These are phyloP conservation scores for Athelia psychrophila DNA, from an alignment of 1,284 basidiomycete genomes.

Conservation along the genomic window DNA sequence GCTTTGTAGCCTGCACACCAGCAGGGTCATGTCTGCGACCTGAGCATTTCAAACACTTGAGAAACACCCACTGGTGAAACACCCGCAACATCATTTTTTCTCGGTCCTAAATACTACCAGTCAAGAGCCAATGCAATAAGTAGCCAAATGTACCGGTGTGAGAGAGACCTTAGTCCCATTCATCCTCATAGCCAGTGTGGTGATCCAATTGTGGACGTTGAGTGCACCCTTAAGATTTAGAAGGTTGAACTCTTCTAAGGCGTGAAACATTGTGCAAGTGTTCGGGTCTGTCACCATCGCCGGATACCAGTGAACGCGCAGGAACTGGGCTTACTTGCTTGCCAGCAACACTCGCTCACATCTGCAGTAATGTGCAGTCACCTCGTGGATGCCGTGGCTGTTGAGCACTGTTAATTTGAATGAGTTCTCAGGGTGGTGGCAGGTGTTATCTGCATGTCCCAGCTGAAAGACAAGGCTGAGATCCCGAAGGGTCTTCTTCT, in stretches of 20 bases:
- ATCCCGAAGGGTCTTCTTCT: not conserved
- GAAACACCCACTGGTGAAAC: slow-evolving; percentile 12
- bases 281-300: not conserved
- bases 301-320: slow-evolving; percentile 3
- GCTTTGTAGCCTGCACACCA: slow-evolving; percentile 8
- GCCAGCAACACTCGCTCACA: not conserved
- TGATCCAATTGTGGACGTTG: not conserved
- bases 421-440: not conserved
- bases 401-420: not conserved
- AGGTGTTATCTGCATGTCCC: not conserved
- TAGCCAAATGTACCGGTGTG: not conserved
- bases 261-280: not conserved
- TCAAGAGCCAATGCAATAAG: not conserved
- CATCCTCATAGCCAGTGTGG: not conserved
- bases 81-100: not conserved
- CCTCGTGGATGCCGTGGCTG: slow-evolving; percentile 2
- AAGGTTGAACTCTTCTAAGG: not conserved
- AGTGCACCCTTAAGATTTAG: not conserved
- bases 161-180: not conserved
- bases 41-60: slow-evolving; percentile 13
- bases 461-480: not conserved
- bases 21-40: slow-evolving; percentile 10
- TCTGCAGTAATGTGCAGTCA: slow-evolving; percentile 1
- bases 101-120: slow-evolving; percentile 1
- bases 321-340: slow-evolving; percentile 1